Conservation (phyloP, 495 filamentous ascomycete genomes). For the Chaetomium tenue region DNA sequence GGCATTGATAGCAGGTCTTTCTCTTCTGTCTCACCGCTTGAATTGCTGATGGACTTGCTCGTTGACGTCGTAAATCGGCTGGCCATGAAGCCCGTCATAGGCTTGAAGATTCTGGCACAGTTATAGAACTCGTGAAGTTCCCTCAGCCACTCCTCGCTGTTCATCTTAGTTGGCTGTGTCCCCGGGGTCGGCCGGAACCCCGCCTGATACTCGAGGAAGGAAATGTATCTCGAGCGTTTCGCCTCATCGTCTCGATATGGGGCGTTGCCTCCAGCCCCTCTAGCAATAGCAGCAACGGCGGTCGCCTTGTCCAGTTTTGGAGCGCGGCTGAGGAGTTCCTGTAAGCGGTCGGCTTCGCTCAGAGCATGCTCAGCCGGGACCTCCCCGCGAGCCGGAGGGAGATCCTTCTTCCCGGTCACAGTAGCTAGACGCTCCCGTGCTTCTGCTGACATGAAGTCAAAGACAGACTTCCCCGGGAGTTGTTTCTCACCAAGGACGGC, state of each 20-base stretch:
- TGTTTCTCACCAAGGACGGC: slow-evolving; percentile 77
- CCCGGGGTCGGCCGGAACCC: slow-evolving; percentile 62
- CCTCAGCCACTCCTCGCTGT: slow-evolving; percentile 68
- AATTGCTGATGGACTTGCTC: slow-evolving; percentile 27
- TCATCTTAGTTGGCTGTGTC: slow-evolving; percentile 49
- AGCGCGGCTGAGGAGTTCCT: slow-evolving; percentile 59
- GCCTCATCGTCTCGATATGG: slow-evolving; percentile 80
- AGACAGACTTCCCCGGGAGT: slow-evolving; percentile 89
- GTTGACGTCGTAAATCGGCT: slow-evolving; percentile 76
- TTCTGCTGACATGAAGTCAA: slow-evolving; percentile 84
- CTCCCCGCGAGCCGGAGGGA: slow-evolving; percentile 77
- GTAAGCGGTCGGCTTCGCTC: slow-evolving; percentile 57
- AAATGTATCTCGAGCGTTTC: slow-evolving; percentile 74
- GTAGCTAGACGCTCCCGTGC: slow-evolving; percentile 74
- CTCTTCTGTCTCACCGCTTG: slow-evolving; percentile 26
- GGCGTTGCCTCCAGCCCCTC: slow-evolving; percentile 72
- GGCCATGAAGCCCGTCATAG: slow-evolving; percentile 87
- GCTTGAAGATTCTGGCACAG: slow-evolving; percentile 89
- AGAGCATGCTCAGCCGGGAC: slow-evolving; percentile 62
- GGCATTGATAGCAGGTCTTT: slow-evolving; percentile 56
- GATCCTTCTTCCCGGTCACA: slow-evolving; percentile 69
- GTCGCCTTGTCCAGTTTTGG: slow-evolving; percentile 71
- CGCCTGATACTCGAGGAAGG: slow-evolving; percentile 76
- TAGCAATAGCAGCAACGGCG: slow-evolving; percentile 70
- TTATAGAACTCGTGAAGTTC: slow-evolving; percentile 86